Conservation (phyloP, 345 rosid genomes). For the Eucalyptus marginata region DNA sequence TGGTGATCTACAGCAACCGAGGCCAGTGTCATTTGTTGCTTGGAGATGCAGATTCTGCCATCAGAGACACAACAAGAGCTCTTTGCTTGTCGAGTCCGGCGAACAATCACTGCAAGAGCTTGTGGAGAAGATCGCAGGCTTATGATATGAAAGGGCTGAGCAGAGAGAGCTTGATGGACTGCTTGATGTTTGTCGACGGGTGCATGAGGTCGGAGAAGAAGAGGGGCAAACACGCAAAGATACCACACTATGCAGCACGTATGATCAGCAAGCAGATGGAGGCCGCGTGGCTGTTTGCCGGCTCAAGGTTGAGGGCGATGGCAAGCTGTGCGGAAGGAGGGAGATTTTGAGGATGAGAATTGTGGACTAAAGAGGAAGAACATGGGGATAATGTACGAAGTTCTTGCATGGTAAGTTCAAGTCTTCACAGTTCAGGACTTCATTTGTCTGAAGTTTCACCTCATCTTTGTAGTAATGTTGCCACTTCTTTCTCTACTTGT, state of each 20-base stretch:
- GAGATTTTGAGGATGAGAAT: background rate
- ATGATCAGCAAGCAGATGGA: constrained; percentile 68
- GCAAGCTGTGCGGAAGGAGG: background rate
- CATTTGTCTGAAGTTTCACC: background rate
- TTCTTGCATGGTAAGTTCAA: background rate
- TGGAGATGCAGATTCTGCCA: constrained; percentile 36
- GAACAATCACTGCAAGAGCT: constrained; percentile 53
- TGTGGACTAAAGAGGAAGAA: background rate
- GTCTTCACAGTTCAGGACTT: background rate
- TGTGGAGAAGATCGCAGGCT: constrained; percentile 95
- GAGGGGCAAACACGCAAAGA: background rate
- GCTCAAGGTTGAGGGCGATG: background rate
- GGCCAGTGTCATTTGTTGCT: constrained; percentile 67
- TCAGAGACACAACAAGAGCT: constrained; percentile 80
- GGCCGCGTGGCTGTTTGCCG: constrained; percentile 40
- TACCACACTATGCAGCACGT: constrained; percentile 49
- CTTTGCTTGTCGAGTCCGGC: constrained; percentile 32
- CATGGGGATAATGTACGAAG: background rate
- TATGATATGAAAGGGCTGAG: constrained; percentile 63
- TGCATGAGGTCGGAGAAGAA: constrained; percentile 8
- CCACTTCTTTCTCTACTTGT: background rate
- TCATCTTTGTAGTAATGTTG: background rate
- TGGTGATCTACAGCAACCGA: constrained; percentile 71
- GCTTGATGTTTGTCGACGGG: constrained; percentile 43
- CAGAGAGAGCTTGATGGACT: constrained; percentile 82